phyloP scores from a whole-genome alignment of 768 basidiomycete genomes.

The Boletus subparvulus region DNA sequence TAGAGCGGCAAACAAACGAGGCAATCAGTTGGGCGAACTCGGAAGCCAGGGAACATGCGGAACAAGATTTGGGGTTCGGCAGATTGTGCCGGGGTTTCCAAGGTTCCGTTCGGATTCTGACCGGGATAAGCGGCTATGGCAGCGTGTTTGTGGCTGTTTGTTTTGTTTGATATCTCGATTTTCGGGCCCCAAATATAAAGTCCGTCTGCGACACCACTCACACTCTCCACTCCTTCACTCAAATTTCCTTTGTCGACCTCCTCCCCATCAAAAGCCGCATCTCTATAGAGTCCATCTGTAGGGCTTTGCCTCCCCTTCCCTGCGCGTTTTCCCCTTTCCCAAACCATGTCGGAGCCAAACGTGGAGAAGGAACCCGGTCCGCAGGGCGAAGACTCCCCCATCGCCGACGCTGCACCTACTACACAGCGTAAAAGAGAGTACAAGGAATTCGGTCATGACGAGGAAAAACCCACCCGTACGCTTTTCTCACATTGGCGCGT shows the following conservation, averaged over 20 bases:
- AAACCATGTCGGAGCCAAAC: constrained; percentile 38
- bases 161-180: constrained; percentile 25
- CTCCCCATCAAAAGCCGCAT: constrained; percentile 9
- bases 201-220: constrained; percentile 27
- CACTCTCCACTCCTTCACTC: constrained; percentile 34
- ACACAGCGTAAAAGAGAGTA: constrained; percentile 75
- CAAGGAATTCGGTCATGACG: constrained; percentile 80
- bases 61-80: constrained; percentile 13
- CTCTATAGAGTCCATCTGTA: constrained; percentile 31
- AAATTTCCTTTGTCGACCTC: constrained; percentile 10
- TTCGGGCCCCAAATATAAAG: constrained; percentile 35
- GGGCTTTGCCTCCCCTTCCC: constrained; percentile 17
- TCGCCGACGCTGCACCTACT: constrained; percentile 19
- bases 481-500: constrained; percentile 6
- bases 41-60: constrained; percentile 22
- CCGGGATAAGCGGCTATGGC: constrained; percentile 19
- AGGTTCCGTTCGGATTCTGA: constrained; percentile 25
- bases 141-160: constrained; percentile 29
- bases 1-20: constrained; percentile 9
- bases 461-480: constrained; percentile 67
- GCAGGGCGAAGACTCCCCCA: constrained; percentile 46
- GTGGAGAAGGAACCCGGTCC: constrained; percentile 70
- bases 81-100: constrained; percentile 25
- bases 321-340: neutral
- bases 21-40: neutral